These are phyloP conservation scores for Tanacetum coccineum DNA, from an alignment of 129 eudicot genomes.

Conservation along the genomic window DNA sequence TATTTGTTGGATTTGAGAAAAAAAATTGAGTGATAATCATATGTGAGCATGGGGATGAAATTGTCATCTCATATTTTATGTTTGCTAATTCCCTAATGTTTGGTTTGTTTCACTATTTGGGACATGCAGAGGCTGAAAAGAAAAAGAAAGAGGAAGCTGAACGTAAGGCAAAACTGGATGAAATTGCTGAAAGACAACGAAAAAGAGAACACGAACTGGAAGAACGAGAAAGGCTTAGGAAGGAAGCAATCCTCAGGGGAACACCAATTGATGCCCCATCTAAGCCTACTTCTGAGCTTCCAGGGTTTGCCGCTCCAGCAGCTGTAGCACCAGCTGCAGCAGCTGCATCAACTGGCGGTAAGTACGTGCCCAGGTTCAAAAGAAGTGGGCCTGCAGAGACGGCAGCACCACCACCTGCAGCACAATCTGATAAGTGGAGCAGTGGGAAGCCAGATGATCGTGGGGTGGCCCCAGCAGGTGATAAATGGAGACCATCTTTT, in stretches of 20 bases:
- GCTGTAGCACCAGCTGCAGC: constrained; percentile 29
- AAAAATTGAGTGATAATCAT: no score
- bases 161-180: constrained; percentile 57
- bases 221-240: constrained; percentile 53
- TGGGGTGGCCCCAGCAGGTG: constrained; percentile 30
- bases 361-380: constrained; percentile 50
- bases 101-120: no score
- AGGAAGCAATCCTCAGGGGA: constrained; percentile 39
- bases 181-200: constrained; percentile 66
- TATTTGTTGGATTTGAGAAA: no score
- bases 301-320: constrained; percentile 21
- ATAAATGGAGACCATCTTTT: constrained; percentile 44
- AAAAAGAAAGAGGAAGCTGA: constrained; percentile 62
- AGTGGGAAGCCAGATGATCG: constrained; percentile 40
- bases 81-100: no score
- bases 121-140: constrained; percentile 58
- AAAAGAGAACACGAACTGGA: constrained; percentile 58
- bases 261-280: constrained; percentile 33
- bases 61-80: no score
- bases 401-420: constrained; percentile 37
- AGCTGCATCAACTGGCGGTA: constrained; percentile 38
- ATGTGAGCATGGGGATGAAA: no score
- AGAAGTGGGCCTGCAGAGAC: constrained; percentile 34
- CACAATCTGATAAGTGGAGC: constrained; percentile 51
- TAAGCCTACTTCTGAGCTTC: constrained; percentile 35